Conservation (phyloP, 1,284 basidiomycete species). For the Pterulicium gracile region DNA sequence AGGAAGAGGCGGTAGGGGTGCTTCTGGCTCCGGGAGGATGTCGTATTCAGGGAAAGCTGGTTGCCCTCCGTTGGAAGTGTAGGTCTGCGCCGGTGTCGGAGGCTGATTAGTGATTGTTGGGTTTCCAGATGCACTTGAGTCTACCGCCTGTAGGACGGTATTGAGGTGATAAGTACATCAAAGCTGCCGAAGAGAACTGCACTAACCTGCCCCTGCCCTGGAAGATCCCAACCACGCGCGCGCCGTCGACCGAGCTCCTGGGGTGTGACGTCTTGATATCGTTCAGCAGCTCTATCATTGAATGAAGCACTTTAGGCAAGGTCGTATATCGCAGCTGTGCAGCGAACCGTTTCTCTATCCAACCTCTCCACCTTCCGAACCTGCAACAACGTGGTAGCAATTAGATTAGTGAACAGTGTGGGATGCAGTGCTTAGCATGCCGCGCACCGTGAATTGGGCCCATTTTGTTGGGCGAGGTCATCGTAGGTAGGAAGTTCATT, state of each 20-base stretch:
- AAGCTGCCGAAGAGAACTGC: not conserved
- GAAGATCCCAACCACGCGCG: slow-evolving; percentile 53
- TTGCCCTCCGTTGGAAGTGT: slow-evolving; percentile 1
- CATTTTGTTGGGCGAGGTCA: slow-evolving; percentile 57
- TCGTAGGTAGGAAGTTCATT: slow-evolving; percentile 68
- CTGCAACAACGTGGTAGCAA: slow-evolving; percentile 25
- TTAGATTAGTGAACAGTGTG: slow-evolving; percentile 3
- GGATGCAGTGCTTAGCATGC: not conserved
- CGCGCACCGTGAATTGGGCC: slow-evolving; percentile 62
- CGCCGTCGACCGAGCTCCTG: slow-evolving; percentile 47
- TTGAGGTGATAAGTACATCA: no score
- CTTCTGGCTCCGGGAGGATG: slow-evolving; percentile 19
- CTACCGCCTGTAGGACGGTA: no score
- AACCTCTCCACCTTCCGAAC: slow-evolving; percentile 73
- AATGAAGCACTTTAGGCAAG: no score
- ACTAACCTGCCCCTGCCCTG: no score
- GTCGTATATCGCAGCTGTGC: not conserved
- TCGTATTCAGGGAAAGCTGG: slow-evolving; percentile 12
- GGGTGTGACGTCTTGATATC: slow-evolving; percentile 53
- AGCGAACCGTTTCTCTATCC: slow-evolving; percentile 73
- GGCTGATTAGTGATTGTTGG: slow-evolving; percentile 15
- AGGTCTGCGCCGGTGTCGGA: slow-evolving; percentile 10
- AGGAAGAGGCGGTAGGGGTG: slow-evolving; percentile 28
- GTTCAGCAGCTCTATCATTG: slow-evolving; percentile 67
- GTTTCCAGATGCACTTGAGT: no score